phyloP scores from a whole-genome alignment of 805 yeast genomes.

The Lachancea quebecensis region DNA sequence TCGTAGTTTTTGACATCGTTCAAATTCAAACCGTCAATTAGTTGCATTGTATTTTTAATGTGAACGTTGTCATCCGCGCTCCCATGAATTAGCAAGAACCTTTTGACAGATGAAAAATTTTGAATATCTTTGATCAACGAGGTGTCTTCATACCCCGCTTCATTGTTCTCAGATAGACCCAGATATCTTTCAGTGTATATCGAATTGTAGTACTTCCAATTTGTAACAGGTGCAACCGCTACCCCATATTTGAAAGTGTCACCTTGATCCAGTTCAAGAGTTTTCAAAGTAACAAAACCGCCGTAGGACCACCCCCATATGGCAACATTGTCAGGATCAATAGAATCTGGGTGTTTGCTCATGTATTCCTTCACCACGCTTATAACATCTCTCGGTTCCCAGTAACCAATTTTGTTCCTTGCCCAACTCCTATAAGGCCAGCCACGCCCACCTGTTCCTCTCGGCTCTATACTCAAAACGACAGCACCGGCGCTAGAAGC shows the following conservation, averaged over 20 bases:
- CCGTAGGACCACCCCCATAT: constrained; percentile 92
- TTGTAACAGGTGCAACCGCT: constrained; percentile 81
- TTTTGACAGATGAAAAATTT: constrained; percentile 40
- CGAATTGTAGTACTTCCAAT: constrained; percentile 70
- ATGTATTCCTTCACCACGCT: constrained; percentile 47
- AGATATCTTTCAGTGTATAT: constrained; percentile 75
- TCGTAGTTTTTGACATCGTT: constrained; percentile 66
- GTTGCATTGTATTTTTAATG: constrained; percentile 57
- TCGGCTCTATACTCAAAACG: constrained; percentile 64
- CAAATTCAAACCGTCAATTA: constrained; percentile 52
- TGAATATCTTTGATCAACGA: constrained; percentile 38
- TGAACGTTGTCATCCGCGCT: constrained; percentile 84
- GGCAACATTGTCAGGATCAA: constrained; percentile 51
- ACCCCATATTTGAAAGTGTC: constrained; percentile 64
- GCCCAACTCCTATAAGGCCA: constrained; percentile 61
- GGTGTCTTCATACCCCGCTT: constrained; percentile 40
- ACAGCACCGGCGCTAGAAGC: constrained; percentile 53
- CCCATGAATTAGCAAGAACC: constrained; percentile 72
- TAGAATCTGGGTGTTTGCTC: constrained; percentile 31
- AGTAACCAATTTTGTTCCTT: constrained; percentile 51
- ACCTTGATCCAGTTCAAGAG: constrained; percentile 60
- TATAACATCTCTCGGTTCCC: constrained; percentile 70
- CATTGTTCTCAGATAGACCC: constrained; percentile 40
- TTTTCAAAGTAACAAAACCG: constrained; percentile 69
- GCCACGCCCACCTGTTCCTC: constrained; percentile 78